Evolutionary conservation across 2,329 filamentous ascomycete species (phyloP).

Genomic region (Penicillium freii): DNA sequence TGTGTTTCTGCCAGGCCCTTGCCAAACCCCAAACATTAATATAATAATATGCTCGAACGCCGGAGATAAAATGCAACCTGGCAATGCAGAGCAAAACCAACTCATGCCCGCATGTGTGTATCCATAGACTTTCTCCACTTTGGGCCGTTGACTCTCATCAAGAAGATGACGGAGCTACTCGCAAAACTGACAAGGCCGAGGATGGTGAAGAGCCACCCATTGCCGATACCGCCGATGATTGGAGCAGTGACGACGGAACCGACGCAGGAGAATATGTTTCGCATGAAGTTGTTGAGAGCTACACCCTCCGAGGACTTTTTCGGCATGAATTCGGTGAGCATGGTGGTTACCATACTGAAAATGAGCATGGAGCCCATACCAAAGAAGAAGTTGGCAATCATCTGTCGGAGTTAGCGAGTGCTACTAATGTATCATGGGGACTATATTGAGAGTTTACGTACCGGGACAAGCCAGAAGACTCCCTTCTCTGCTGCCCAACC

Average conservation of each 20-base stretch:
- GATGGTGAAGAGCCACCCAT: constrained; percentile 73
- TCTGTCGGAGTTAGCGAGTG: constrained; percentile 28
- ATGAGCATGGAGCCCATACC: constrained; percentile 77
- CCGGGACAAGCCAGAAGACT: constrained; percentile 61
- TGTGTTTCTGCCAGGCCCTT: not conserved
- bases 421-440: not conserved
- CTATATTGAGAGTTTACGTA: constrained; percentile 27
- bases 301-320: constrained; percentile 68
- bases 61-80: not conserved
- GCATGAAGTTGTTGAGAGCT: constrained; percentile 76
- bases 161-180: constrained; percentile 59
- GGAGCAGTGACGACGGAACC: constrained; percentile 69
- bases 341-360: constrained; percentile 71
- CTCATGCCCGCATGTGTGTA: constrained; percentile 21
- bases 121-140: constrained; percentile 67
- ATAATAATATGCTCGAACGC: not conserved
- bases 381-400: constrained; percentile 69
- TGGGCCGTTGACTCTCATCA: constrained; percentile 59
- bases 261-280: constrained; percentile 74
- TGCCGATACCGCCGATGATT: constrained; percentile 67
- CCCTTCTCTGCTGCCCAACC: constrained; percentile 69
- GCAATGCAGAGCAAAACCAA: not conserved
- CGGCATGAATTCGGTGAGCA: constrained; percentile 83
- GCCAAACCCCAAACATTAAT: not conserved
- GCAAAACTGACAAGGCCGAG: constrained; percentile 56